Percentiles rank a stretch among this genome's conserved stretches.
phyloP scores from a whole-genome alignment of 208 protist genomes.

The Leishmania tropica region DNA sequence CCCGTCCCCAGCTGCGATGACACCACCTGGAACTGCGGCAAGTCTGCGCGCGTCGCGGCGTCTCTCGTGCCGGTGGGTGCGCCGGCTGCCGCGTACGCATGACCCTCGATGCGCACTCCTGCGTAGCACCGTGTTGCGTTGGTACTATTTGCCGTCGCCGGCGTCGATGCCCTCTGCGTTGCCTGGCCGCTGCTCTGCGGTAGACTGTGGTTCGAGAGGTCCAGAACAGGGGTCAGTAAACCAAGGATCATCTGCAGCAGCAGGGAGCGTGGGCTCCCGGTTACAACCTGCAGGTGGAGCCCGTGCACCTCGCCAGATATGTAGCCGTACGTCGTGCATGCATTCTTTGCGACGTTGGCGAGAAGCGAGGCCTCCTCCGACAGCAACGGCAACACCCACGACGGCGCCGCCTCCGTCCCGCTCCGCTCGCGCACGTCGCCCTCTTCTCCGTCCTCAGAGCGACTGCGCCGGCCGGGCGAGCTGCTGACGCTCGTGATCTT shows the following conservation, averaged over 20 bases:
- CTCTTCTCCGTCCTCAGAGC: conserved; percentile 8
- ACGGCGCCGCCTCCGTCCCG: neutral
- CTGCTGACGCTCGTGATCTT: neutral
- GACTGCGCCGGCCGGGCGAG: neutral
- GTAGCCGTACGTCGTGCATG: conserved; percentile 66
- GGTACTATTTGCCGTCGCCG: neutral
- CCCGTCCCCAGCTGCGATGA: neutral
- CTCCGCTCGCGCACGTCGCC: neutral
- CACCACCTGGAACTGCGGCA: neutral
- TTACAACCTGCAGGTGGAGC: conserved; percentile 61
- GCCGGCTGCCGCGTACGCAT: conserved; percentile 13
- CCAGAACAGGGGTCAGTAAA: conserved; percentile 44
- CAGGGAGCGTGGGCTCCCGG: conserved; percentile 47
- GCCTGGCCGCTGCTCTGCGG: neutral
- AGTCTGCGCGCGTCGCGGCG: neutral
- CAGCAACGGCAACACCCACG: conserved; percentile 26
- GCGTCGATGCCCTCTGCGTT: neutral
- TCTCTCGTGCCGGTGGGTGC: conserved; percentile 1
- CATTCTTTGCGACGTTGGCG: conserved; percentile 38
- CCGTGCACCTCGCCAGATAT: conserved; percentile 70
- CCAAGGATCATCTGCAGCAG: conserved; percentile 74
- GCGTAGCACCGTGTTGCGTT: conserved; percentile 26
- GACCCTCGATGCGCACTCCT: conserved; percentile 25
- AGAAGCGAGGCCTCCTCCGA: conserved; percentile 45
- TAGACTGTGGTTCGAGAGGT: conserved; percentile 14